Conservation (phyloP, 805 yeast genomes). For the Starmerella stigmatis region DNA sequence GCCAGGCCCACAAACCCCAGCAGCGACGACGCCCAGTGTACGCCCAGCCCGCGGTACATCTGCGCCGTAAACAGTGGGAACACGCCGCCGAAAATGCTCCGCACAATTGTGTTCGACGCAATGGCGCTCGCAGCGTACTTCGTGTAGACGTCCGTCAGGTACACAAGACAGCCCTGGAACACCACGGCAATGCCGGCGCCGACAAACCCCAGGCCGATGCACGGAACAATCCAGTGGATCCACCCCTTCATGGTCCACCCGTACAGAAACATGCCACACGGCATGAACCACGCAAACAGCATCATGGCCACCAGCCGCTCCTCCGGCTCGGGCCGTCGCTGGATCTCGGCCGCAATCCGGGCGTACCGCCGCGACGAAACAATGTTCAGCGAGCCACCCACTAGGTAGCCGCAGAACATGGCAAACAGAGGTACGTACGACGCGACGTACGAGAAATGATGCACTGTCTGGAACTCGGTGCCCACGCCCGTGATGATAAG, state of each 20-base stretch:
- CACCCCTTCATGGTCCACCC: slow-evolving; percentile 64
- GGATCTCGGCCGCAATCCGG: slow-evolving; percentile 28
- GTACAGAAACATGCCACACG: slow-evolving; percentile 74
- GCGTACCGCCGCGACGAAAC: slow-evolving; percentile 28
- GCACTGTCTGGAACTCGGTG: slow-evolving; percentile 27
- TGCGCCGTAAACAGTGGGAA: slow-evolving; percentile 57
- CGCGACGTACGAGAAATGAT: slow-evolving; percentile 30
- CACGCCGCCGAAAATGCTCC: slow-evolving; percentile 48
- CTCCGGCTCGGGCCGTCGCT: slow-evolving; percentile 57
- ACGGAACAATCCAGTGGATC: slow-evolving; percentile 56
- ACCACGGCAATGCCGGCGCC: slow-evolving; percentile 45
- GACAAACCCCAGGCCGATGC: slow-evolving; percentile 44
- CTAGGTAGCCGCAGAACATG: slow-evolving; percentile 28
- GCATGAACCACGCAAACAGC: slow-evolving; percentile 55
- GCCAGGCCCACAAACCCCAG: slow-evolving; percentile 39
- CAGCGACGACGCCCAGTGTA: slow-evolving; percentile 48
- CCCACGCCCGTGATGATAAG: slow-evolving; percentile 36
- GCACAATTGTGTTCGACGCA: slow-evolving; percentile 49
- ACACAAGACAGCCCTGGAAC: slow-evolving; percentile 51
- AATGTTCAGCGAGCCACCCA: slow-evolving; percentile 32
- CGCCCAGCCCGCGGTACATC: slow-evolving; percentile 40
- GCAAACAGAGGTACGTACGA: slow-evolving; percentile 31
- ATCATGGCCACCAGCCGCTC: slow-evolving; percentile 68
- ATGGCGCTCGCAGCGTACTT: slow-evolving; percentile 51
- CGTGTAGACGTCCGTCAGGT: slow-evolving; percentile 51